phyloP scores from a whole-genome alignment of 768 basidiomycete genomes.

The Leccinum rimulosum region DNA sequence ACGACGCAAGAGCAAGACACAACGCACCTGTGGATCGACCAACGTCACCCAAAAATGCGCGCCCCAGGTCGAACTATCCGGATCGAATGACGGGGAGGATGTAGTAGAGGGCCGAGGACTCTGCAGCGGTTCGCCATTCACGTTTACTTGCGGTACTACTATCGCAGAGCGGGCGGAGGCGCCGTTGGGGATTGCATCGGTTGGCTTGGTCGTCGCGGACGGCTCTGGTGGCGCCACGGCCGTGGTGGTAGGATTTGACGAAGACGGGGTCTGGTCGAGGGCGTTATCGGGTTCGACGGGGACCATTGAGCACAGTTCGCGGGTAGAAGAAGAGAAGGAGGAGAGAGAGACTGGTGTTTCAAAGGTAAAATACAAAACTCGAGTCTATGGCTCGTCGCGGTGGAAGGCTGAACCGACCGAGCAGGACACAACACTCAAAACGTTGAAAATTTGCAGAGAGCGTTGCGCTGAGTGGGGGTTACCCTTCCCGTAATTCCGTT shows the following conservation, averaged over 20 bases:
- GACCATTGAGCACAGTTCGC: constrained; percentile 19
- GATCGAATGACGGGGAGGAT: constrained; percentile 18
- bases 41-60: constrained; percentile 95
- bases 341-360: background rate
- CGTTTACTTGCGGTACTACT: constrained; percentile 35
- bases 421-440: constrained; percentile 9
- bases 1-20: constrained; percentile 6
- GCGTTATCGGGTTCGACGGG: constrained; percentile 24
- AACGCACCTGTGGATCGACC: constrained; percentile 80
- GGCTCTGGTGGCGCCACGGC: constrained; percentile 3
- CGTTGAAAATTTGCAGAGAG: constrained; percentile 29
- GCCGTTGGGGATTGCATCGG: constrained; percentile 11
- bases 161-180: constrained; percentile 13
- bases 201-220: constrained; percentile 6
- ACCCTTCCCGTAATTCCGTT: constrained; percentile 28
- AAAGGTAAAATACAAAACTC: constrained; percentile 24
- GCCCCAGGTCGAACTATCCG: constrained; percentile 65
- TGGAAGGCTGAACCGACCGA: constrained; percentile 11
- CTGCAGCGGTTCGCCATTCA: constrained; percentile 32
- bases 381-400: constrained; percentile 3
- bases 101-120: constrained; percentile 33
- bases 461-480: constrained; percentile 17
- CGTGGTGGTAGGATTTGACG: constrained; percentile 3
- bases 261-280: constrained; percentile 21
- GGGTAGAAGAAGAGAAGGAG: background rate